Evolutionary conservation across 176 grass and related monocot species (phyloP).

Genomic region (Poa pratensis): DNA sequence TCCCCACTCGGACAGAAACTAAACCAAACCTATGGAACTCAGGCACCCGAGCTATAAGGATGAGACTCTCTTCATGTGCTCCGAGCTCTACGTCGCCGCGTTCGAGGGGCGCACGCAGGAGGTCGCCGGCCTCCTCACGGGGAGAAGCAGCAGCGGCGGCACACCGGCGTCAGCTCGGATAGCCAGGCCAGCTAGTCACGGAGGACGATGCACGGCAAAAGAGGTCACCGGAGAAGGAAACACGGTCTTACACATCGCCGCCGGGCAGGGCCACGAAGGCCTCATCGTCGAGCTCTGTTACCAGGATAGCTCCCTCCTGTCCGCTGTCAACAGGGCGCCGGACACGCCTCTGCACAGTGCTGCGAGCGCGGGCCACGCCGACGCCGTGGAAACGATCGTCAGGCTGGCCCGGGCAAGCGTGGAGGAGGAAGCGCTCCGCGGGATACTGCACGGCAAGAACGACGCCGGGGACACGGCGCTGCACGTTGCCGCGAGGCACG

Average conservation of each 20-base stretch:
- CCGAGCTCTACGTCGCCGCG: constrained; percentile 28
- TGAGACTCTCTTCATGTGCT: constrained; percentile 25
- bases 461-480: constrained; percentile 45
- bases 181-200: no score
- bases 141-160: no score
- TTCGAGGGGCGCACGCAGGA: constrained; percentile 9
- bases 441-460: background rate
- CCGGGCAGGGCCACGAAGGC: constrained; percentile 3
- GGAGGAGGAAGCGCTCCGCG: background rate
- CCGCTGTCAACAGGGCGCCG: background rate
- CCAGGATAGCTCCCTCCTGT: constrained; percentile 12
- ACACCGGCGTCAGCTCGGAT: background rate
- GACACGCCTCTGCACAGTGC: constrained; percentile 60
- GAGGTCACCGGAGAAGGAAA: constrained; percentile 40
- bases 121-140: constrained; percentile 1
- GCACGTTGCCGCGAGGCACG: constrained; percentile 43
- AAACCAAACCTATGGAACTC: background rate
- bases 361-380: constrained; percentile 14
- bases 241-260: constrained; percentile 58
- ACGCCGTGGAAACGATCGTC: background rate
- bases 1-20: background rate
- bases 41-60: no score
- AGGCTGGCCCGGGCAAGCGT: background rate
- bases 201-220: background rate
- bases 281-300: constrained; percentile 37